Base-by-base conservation (phyloP, 2,329 filamentous ascomycete genomes). In the Beauveria caledonica region DNA sequence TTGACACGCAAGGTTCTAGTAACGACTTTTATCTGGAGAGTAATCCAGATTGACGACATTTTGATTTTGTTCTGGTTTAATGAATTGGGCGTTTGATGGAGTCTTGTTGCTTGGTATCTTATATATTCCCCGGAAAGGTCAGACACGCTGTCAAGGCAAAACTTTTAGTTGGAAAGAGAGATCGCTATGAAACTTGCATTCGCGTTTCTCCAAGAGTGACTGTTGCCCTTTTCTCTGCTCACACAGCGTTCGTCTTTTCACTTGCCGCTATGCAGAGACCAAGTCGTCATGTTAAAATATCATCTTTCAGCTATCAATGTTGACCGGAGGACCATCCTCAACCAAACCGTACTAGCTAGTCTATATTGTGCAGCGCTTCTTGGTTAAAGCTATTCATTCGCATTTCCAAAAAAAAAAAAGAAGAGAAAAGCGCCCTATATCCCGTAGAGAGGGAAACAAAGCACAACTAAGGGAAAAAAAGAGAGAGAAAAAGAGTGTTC, bases 401-500 rank as follows among this genome's bases (percentile, higher is more conserved):
- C 45, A 51, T 56, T 46, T 56, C 53, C 53, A 56, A 56, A 46
- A 56, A 27, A 29, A 39, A 27, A 56, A 11, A 46, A n/a, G 17
- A 55, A n/a, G n/a, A n/a, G n/a, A 19, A 21, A 46, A 23, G 44
- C 44, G 19, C 23, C 19, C 4, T 21, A 25, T 23, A 7, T 25
- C 17, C 11, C 11, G 3, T 25, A 15, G 44, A 11, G 11, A 5
- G 15, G 33, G 33, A 40, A 27, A 44, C 7, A 27, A 54, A 57
- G 19, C 46, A 6, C 19, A 46, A 48, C 6, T 10, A 48, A 36
- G 46, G 50, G 5, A 19, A 21, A 51, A 21, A 17, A 23, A 17
- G 11, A 15, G 9, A 46, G 39, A 42, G 39, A 50, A 59, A 59
- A 56, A 23, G 15, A 33, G 56, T 50, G 46, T 51, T 51, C 46